Percentiles rank a stretch among this genome's conserved stretches.
phyloP scores from a whole-genome alignment of 495 filamentous ascomycete species.

The Neurospora sp. region DNA sequence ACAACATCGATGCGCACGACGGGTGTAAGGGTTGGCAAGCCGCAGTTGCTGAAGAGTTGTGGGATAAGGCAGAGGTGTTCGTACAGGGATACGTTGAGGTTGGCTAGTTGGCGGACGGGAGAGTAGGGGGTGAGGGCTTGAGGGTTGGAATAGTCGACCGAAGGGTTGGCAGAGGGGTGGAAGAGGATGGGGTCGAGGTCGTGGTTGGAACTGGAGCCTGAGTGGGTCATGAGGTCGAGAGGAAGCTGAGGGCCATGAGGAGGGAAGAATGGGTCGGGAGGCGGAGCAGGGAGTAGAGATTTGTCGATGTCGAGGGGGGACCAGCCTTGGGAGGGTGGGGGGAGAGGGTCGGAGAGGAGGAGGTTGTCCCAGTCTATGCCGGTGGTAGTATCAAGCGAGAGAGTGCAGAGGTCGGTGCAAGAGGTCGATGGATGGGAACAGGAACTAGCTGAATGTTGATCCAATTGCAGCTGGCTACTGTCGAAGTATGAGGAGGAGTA shows the following conservation, averaged over 20 bases:
- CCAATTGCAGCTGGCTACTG: background rate
- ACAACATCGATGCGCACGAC: background rate
- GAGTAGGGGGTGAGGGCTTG: background rate
- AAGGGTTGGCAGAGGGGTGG: background rate
- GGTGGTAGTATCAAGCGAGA: background rate
- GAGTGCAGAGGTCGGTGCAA: background rate
- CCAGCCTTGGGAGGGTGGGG: background rate
- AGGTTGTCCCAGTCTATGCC: background rate
- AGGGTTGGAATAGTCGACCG: background rate
- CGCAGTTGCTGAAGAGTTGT: background rate
- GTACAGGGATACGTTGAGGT: constrained; percentile 3
- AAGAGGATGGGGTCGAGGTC: background rate
- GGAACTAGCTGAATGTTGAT: background rate
- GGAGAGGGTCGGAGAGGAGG: background rate
- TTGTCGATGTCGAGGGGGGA: background rate
- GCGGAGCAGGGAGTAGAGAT: background rate
- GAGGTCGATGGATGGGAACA: background rate
- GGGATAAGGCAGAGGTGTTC: constrained; percentile 1
- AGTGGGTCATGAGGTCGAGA: background rate
- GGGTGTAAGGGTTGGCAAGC: background rate
- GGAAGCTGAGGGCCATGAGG: background rate
- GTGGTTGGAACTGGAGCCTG: background rate
- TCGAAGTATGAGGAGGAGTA: background rate
- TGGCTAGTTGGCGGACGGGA: constrained; percentile 2
- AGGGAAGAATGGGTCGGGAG: background rate